These are phyloP conservation scores for Plasmodium malariae DNA, from an alignment of 169 alveolate species.

Conservation along the genomic window DNA sequence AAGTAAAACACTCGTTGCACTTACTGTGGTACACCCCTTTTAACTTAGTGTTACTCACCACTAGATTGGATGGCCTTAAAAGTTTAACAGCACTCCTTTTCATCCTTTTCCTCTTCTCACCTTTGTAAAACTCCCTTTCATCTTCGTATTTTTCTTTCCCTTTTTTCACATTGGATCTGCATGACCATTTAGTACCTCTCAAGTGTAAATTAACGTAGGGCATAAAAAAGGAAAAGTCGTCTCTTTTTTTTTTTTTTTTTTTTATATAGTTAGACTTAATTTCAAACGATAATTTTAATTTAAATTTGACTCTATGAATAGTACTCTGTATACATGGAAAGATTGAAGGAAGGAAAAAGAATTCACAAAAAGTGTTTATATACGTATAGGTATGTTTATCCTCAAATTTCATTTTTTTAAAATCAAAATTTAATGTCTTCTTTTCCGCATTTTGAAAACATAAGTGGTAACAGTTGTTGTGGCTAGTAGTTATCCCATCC, in stretches of 20 bases:
- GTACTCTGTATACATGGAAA: constrained; percentile 56
- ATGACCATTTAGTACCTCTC: no score
- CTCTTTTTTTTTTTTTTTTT: no score
- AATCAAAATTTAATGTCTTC: constrained; percentile 14
- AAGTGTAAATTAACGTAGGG: no score
- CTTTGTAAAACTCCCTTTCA: neutral
- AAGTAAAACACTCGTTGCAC: neutral
- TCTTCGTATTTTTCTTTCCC: neutral
- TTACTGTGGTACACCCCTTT: constrained; percentile 19
- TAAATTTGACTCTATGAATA: constrained; percentile 26
- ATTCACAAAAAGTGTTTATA: constrained; percentile 67
- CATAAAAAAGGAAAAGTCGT: no score
- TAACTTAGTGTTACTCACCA: constrained; percentile 35
- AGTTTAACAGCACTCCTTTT: neutral
- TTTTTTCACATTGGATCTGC: neutral
- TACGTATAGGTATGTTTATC: constrained; percentile 33
- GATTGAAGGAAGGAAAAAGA: constrained; percentile 31
- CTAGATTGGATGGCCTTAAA: neutral
- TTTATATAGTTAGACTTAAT: neutral
- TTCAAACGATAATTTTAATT: constrained; percentile 32
- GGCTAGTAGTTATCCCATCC: neutral
- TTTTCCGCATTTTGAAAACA: constrained; percentile 30
- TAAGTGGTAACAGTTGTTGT: neutral
- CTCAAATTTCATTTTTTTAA: constrained; percentile 25
- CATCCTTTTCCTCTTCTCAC: neutral